Evolutionary conservation across 495 filamentous ascomycete genomes (phyloP), one percentile per base, ranked within the genome.

Genomic region (Rostrohypoxylon terebratum): DNA sequence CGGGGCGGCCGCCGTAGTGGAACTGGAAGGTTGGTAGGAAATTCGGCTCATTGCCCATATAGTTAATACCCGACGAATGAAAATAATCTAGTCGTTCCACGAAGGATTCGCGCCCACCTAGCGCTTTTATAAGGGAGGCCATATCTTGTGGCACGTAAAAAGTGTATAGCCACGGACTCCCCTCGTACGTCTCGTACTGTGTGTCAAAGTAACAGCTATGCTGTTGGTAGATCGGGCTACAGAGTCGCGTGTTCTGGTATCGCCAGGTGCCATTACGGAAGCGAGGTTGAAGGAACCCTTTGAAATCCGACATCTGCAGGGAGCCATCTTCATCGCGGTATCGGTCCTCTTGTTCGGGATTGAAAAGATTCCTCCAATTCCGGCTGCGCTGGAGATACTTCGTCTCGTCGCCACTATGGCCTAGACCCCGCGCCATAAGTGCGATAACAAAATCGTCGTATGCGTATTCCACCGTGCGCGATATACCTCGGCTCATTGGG

Each of bases 141-240:
- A 92, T 90, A 72, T 93, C 90, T 48, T 93, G 90, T 3, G 91
- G 91, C 0, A 89, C 91, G 74, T 89, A 93, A 76, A 90, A 90
- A 16, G 79, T 83, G 77, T 94, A 94, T 10, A 92, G 85, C 91
- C 90, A 94, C 7, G 87, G 83, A 47, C 86, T 89, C 45, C 87
- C 88, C 70, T 94, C 91, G 75, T 92, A 94, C 0, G 90, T 92
- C 72, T 91, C 90, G 40, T 86, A 83, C 0, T 83, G 83, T n/a
- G 86, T 85, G 83, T 87, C 85, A 74, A 81, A 84, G 73, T 87
- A 86, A 74, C 83, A 85, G 44, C 58, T 57, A 72, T 85, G 82
- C 50, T 76, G 78, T 58, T 83, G 73, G 45, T 81, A 78, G 51
- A 80, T 66, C 21, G 83, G 83, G 34, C 84, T 87, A 75, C 91